These are phyloP conservation scores for Cyclostephanos tholiformis DNA, from an alignment of 108 stramenopile genomes.

Conservation along the genomic window DNA sequence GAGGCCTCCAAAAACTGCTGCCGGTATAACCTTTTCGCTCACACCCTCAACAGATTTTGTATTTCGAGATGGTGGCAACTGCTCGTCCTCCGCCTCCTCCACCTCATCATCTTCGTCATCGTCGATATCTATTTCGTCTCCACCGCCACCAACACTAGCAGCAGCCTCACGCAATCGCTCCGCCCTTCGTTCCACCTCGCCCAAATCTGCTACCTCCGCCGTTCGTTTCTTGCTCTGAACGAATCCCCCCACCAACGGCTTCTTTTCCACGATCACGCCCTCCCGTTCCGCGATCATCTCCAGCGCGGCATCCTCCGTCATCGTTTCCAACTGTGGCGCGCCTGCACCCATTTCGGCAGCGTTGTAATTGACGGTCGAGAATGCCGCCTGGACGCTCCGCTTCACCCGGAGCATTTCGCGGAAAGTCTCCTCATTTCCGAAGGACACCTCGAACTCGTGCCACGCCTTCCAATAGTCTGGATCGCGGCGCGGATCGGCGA, in stretches of 20 bases:
- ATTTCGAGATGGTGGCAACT: slow-evolving; percentile 12
- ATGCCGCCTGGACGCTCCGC: slow-evolving; percentile 91
- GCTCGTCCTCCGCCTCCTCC: slow-evolving; percentile 44
- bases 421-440: slow-evolving; percentile 99
- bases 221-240: slow-evolving; percentile 63
- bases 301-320: slow-evolving; percentile 87
- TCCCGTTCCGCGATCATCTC: slow-evolving; percentile 81
- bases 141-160: slow-evolving; percentile 48
- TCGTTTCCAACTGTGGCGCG: slow-evolving; percentile 47
- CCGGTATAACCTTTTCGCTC: slow-evolving; percentile 67
- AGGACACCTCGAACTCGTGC: slow-evolving; percentile 97
- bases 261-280: slow-evolving; percentile 63
- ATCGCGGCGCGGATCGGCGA: slow-evolving; percentile 91
- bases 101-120: slow-evolving; percentile 33
- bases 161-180: slow-evolving; percentile 74
- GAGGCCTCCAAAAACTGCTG: slow-evolving; percentile 80
- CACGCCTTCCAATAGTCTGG: slow-evolving; percentile 92
- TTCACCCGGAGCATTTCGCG: slow-evolving; percentile 96
- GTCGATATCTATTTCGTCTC: slow-evolving; percentile 86
- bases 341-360: slow-evolving; percentile 79
- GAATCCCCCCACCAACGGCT: slow-evolving; percentile 56
- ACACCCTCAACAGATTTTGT: slow-evolving; percentile 20
- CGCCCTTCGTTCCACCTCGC: slow-evolving; percentile 88
- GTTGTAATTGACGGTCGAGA: slow-evolving; percentile 92
- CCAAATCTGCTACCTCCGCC: slow-evolving; percentile 69